These are phyloP conservation scores for Lathyrus aphaca DNA, from an alignment of 306 rosid species.

Conservation along the genomic window DNA sequence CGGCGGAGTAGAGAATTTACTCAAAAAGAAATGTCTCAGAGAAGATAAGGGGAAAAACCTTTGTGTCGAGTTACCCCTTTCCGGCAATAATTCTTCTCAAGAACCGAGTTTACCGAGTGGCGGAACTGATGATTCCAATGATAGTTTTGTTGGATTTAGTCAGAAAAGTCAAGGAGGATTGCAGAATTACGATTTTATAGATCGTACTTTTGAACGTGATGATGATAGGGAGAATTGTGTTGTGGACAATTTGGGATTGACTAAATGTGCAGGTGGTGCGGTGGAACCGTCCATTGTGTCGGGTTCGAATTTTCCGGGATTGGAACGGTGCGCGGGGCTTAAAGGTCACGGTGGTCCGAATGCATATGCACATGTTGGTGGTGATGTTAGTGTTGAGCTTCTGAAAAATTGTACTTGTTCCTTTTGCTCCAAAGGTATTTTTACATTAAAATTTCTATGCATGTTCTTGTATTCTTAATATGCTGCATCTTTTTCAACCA, in stretches of 20 bases:
- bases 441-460: neutral
- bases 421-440: conserved; percentile 85
- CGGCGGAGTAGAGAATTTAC: conserved; percentile 38
- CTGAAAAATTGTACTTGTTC: conserved; percentile 71
- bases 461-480: neutral
- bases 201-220: conserved; percentile 34
- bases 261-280: conserved; percentile 32
- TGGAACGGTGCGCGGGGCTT: conserved; percentile 62
- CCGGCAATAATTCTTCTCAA: conserved; percentile 14
- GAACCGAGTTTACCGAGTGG: conserved; percentile 16
- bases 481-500: neutral
- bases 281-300: conserved; percentile 42
- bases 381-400: conserved; percentile 36
- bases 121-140: conserved; percentile 12
- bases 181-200: conserved; percentile 37
- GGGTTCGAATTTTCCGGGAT: conserved; percentile 47
- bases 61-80: conserved; percentile 26
- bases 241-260: conserved; percentile 26
- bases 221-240: neutral
- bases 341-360: conserved; percentile 41
- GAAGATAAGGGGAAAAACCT: conserved; percentile 41
- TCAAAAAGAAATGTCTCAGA: conserved; percentile 32
- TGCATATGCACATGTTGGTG: conserved; percentile 18
- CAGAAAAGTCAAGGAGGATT: conserved; percentile 3
- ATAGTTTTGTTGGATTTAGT: conserved; percentile 18